Base-by-base conservation (phyloP, 352 stramenopile species). In the Saprolegnia diclina region DNA sequence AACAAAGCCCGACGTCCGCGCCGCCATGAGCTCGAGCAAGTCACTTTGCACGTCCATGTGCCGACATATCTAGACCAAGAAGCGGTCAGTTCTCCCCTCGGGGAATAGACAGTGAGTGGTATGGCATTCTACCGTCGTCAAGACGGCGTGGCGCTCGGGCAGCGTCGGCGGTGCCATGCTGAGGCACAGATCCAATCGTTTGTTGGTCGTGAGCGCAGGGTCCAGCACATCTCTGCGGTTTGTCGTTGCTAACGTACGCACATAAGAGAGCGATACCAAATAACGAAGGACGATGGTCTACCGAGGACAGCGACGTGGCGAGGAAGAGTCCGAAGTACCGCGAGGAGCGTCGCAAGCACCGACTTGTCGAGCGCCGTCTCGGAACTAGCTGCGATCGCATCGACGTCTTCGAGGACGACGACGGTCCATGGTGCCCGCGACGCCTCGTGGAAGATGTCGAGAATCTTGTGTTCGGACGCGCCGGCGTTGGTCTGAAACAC, bases 1-100 rank as follows among this genome's bases (percentile, higher is more conserved):
- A 11, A 95, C 96, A 75, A 97, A 99, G 21, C 97, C 97, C 56
- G 98, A 94, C 0, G 96, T 99, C 53, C 96, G 83, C 45, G 97
- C 82, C 37, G 96, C 97, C 19, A 99, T 77, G 64, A 94, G 82
- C 40, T 84, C 78, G 11, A 98, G 71, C 56, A 98, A 83, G 7
- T 88, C 79, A 65, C 87, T 67, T 6, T 74, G 71, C 18, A 77
- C 29, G 13, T 78, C n/a, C 38, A 56, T 4, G 72, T 18, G 55
- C 21, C 37, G 45, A 22, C 63, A 62, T 0, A 69, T 62, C 63
- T 69, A 69, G 19, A n/a, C 29, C 32, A 18, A 59, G 1, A 6
- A 56, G 22, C 5, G 2, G 5, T 35, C 29, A 35, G 29, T 35
- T 35, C 29, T 35, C n/a, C n/a, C n/a, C n/a, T n/a, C 56, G 37